Base-by-base conservation (phyloP, 2,329 filamentous ascomycete genomes). In the Xylaria sp. region DNA sequence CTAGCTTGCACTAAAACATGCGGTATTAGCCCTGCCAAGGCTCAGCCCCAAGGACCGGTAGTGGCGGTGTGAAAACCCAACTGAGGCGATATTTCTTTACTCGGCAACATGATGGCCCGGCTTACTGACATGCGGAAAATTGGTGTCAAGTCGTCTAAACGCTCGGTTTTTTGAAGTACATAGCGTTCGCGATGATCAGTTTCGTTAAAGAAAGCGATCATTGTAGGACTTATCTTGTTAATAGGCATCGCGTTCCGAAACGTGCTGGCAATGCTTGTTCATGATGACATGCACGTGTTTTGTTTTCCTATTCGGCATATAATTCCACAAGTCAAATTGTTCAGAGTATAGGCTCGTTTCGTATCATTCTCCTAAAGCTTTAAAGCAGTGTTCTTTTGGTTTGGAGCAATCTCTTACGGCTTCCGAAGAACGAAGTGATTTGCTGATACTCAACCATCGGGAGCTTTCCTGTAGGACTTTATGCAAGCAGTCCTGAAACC, bases 11-110 rank as follows among this genome's bases (percentile, higher is more conserved):
- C 42, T 51, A 25, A 55, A 47, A 17, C 1, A 65, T 66, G 60
- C 49, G 61, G 63, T 38, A 25, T n/a, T n/a, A 31, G 42, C 51
- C 39, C 47, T 61, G 66, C 66, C 58, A 68, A 68, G 66, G 6
- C 47, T 36, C 25, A 68, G 66, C 49, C 42, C 62, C 60, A 44
- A 58, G 49, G 20, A n/a, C 27, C 47, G 54, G 65, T n/a, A 58
- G 49, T 38, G 61, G 60, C 49, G 42, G 65, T 63, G 64, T 53
- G 5, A 13, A 5, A 17, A 39, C 36, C n/a, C 45, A 39, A 20
- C 10, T 31, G 22, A 39, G 1, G 3, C 31, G 5, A 15, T 11
- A n/a, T 22, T 15, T 27, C 36, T 7, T n/a, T 29, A 53, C 29
- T 59, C 17, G 39, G 56, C n/a, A 25, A 33, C 25, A 49, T 49